Conservation (phyloP, 768 basidiomycete species). For the Gloeopeniophorella convolvens region DNA sequence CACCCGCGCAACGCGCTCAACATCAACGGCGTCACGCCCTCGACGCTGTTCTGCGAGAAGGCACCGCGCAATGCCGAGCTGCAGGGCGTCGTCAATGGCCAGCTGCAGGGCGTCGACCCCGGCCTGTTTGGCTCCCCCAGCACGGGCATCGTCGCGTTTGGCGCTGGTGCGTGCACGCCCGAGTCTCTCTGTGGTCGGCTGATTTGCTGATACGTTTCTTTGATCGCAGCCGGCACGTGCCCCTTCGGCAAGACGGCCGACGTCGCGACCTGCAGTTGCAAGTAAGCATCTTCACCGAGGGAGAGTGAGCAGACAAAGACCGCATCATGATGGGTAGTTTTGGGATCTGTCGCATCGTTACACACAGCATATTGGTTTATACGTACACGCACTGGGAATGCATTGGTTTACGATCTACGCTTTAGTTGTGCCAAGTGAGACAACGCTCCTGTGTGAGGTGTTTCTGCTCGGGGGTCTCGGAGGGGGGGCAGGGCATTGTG, state of each 20-base stretch:
- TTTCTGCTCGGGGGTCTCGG: too few species aligned
- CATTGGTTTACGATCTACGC: too few species aligned
- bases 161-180: constrained; percentile 36
- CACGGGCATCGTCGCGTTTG: constrained; percentile 40
- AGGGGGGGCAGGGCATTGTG: too few species aligned
- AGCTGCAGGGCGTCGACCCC: constrained; percentile 49
- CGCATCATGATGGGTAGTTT: too few species aligned
- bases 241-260: constrained; percentile 15
- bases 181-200: not conserved
- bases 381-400: too few species aligned
- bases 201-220: not conserved
- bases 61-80: constrained; percentile 47
- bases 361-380: too few species aligned
- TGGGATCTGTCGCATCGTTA: too few species aligned
- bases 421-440: too few species aligned
- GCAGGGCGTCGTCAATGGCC: constrained; percentile 45
- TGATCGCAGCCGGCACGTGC: constrained; percentile 12
- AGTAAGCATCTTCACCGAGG: not conserved
- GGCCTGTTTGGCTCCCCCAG: constrained; percentile 47
- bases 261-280: constrained; percentile 11
- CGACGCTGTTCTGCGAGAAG: constrained; percentile 48
- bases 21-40: constrained; percentile 38
- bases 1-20: constrained; percentile 40
- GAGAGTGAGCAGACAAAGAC: too few species aligned
- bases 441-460: too few species aligned